Base-by-base conservation (phyloP, 805 yeast genomes). In the Ogataea polymorpha region DNA sequence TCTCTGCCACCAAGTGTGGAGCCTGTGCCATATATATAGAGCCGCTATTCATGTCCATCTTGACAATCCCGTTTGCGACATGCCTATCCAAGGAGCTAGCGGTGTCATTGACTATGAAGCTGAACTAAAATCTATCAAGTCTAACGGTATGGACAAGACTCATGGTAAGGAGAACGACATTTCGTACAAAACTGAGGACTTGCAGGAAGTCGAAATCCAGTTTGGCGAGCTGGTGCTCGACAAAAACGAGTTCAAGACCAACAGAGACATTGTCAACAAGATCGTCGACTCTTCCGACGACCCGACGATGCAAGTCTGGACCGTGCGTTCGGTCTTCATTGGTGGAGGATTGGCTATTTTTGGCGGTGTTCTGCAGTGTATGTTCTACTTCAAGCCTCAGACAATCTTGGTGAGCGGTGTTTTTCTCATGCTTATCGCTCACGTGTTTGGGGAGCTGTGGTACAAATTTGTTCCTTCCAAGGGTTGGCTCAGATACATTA, bases 361-460 rank as follows among this genome's bases (percentile, higher is more conserved):
- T 41, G 66, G 65, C 36, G 61, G 65, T 44, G 65, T 62, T 33
- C 47, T 62, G 43, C 63, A 55, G 37, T 61, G 63, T 45, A 60
- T 62, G 44, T 62, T 58, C 51, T 62, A 61, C 48, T 62, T 62
- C 57, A 62, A 62, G 45, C 66, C 65, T 4, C 66, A 62, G 48
- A 62, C 66, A 27, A 55, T 62, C 37, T 39, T 58, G 12, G 65
- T 62, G 21, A 58, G 52, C 34, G 63, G 62, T 46, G 60, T 62
- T 32, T 62, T 62, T 48, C 48, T 62, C 36, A 54, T 61, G 53
- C 49, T 62, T 46, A 52, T 62, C 39, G 64, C 63, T 35, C 60
- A 55, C 36, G 56, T 56, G 32, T 43, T 58, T 7, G 66, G 64
- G 28, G 63, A 59, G 41, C 49, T 48, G 12, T 50, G 60, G 59